phyloP scores from a whole-genome alignment of 108 stramenopile species.

The Asterionellopsis glacialis region DNA sequence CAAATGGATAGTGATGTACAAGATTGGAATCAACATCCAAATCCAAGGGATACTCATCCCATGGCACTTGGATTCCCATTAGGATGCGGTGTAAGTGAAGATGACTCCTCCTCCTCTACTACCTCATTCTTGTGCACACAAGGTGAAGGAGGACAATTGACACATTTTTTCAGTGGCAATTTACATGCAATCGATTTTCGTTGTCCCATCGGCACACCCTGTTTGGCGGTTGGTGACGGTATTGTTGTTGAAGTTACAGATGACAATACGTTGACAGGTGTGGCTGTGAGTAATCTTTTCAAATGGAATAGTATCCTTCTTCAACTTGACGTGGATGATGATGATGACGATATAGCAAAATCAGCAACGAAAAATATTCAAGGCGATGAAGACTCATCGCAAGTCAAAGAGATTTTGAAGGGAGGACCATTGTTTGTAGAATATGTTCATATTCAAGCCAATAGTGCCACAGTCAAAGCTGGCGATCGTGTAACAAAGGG shows the following conservation, averaged over 20 bases:
- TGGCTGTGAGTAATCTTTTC: constrained; percentile 77
- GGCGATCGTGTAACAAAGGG: constrained; percentile 68
- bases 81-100: background rate
- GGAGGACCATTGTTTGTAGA: constrained; percentile 65
- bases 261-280: constrained; percentile 55
- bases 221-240: constrained; percentile 69
- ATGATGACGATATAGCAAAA: background rate
- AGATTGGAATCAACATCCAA: constrained; percentile 53
- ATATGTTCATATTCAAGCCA: constrained; percentile 77
- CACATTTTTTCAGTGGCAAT: constrained; percentile 86
- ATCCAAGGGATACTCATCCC: constrained; percentile 56
- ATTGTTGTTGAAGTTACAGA: constrained; percentile 57
- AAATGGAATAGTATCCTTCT: constrained; percentile 82
- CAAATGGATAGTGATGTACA: constrained; percentile 76
- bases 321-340: constrained; percentile 22
- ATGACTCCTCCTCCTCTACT: background rate
- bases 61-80: constrained; percentile 61
- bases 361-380: background rate
- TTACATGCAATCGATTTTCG: constrained; percentile 81
- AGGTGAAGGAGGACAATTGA: constrained; percentile 72
- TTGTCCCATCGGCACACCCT: constrained; percentile 76
- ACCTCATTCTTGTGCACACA: constrained; percentile 73
- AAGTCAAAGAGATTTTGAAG: background rate
- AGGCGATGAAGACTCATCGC: background rate
- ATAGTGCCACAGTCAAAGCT: constrained; percentile 36